Conservation (phyloP, 768 basidiomycete genomes). For the Russula compacta region DNA sequence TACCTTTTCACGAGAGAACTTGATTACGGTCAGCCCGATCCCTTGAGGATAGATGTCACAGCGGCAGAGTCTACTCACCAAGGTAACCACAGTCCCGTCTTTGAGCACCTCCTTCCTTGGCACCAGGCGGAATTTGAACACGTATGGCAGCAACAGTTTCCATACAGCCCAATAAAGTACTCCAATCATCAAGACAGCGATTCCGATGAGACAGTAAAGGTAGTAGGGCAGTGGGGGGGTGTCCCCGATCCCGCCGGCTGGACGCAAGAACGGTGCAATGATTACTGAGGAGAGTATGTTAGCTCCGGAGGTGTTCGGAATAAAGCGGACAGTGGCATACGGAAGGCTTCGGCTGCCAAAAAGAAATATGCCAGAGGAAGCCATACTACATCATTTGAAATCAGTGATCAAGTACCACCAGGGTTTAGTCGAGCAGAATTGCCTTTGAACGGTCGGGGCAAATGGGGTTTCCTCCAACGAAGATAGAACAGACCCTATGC, state of each 20-base stretch:
- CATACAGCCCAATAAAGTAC: conserved; percentile 47
- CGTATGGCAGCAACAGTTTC: conserved; percentile 40
- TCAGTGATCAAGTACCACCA: conserved; percentile 9
- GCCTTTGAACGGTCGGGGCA: conserved; percentile 42
- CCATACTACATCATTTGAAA: conserved; percentile 37
- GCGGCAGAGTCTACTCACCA: conserved; percentile 30
- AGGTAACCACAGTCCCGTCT: conserved; percentile 47
- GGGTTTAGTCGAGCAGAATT: neutral
- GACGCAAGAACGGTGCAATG: conserved; percentile 45
- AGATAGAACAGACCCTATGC: conserved; percentile 47
- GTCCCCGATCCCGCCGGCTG: conserved; percentile 46
- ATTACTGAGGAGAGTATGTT: conserved; percentile 31
- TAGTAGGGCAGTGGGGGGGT: conserved; percentile 55
- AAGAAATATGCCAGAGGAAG: conserved; percentile 47
- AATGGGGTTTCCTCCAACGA: conserved; percentile 40
- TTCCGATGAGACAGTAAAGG: conserved; percentile 48
- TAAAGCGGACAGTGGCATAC: conserved; percentile 28
- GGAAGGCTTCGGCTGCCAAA: conserved; percentile 40
- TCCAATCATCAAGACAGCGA: conserved; percentile 38
- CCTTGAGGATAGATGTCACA: neutral
- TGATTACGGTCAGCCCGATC: neutral
- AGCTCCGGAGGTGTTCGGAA: neutral
- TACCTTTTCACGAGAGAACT: conserved; percentile 11
- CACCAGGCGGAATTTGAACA: conserved; percentile 41
- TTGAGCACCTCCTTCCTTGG: conserved; percentile 39